These are phyloP conservation scores for Podila horticola DNA, from an alignment of 192 early-diverging fungal genomes.

Conservation along the genomic window DNA sequence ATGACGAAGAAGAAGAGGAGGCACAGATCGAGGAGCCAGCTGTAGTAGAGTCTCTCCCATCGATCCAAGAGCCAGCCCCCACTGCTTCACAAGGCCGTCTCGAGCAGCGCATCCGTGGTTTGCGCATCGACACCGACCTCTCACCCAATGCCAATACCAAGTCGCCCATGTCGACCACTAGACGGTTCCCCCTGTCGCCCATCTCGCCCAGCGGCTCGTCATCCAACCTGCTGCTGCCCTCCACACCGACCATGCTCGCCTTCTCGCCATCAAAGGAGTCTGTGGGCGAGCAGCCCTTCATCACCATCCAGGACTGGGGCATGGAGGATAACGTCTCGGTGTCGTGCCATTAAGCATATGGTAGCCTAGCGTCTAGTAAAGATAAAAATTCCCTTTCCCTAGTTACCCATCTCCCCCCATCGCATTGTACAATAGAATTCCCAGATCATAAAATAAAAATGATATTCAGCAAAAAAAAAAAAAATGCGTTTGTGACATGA, in stretches of 20 bases:
- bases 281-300: conserved; percentile 46
- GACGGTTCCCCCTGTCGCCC: not conserved
- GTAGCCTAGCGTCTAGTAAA: no score
- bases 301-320: conserved; percentile 51
- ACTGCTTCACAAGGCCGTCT: not conserved
- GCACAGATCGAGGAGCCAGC: not conserved
- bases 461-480: no score
- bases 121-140: conserved; percentile 28
- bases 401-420: no score
- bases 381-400: no score
- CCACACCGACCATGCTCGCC: conserved; percentile 35
- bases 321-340: not conserved
- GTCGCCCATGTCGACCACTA: not conserved
- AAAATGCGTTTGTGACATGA: no score
- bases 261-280: conserved; percentile 44
- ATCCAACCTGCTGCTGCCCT: conserved; percentile 8
- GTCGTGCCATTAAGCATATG: not conserved
- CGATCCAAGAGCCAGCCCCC: not conserved
- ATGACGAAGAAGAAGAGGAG: conserved; percentile 1
- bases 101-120: conserved; percentile 13
- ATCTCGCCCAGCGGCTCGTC: conserved; percentile 10
- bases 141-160: not conserved
- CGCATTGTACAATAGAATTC: no score
- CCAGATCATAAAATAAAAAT: no score
- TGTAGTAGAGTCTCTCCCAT: not conserved